Base-by-base conservation (phyloP, 306 rosid species). In the Luffa acutangula region DNA sequence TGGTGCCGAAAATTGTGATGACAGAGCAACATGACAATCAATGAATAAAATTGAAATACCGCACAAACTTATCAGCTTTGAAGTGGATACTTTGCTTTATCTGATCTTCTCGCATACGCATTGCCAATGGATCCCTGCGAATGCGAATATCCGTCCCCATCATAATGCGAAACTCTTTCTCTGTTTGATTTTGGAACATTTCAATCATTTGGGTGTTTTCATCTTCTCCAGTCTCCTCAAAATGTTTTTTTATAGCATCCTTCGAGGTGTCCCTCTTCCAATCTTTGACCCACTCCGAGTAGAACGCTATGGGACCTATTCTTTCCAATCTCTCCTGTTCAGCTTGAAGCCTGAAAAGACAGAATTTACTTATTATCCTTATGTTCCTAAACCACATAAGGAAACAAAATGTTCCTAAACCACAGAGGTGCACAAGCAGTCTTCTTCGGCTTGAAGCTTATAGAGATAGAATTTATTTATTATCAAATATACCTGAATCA, bases 131-230 rank as follows among this genome's bases (percentile, higher is more conserved):
- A 80, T 93, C 99, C 88, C 99, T 88, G 7, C 13, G 84, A 71
- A 95, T 88, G 63, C 99, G 96, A 77, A 76, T 39, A 89, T 95
- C 99, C 74, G 99, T 95, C 70, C 99, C 99, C 97, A 95, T 95
- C 99, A 95, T 95, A 75, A 95, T 81, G 63, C 97, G 97, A 81
- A 89, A 95, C 90, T 95, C 99, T 77, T 88, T 79, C 70, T 89
- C 99, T 20, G 97, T 95, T 83, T 92, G 99, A 77, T 93, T 81
- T 86, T 77, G 63, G 67, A 95, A 88, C 99, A 95, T 93, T 82
- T 95, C 94, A 79, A 93, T 84, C 71, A 95, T 86, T 75, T 95
- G 99, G 59, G 90, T 45, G 57, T 79, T 88, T 85, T 95, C 97
- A 79, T 90, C 92, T 91, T 95, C 97, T 59, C 97, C 97, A 8